Evolutionary conservation across 768 basidiomycete species (phyloP).

Genomic region (Lactarius indigo): DNA sequence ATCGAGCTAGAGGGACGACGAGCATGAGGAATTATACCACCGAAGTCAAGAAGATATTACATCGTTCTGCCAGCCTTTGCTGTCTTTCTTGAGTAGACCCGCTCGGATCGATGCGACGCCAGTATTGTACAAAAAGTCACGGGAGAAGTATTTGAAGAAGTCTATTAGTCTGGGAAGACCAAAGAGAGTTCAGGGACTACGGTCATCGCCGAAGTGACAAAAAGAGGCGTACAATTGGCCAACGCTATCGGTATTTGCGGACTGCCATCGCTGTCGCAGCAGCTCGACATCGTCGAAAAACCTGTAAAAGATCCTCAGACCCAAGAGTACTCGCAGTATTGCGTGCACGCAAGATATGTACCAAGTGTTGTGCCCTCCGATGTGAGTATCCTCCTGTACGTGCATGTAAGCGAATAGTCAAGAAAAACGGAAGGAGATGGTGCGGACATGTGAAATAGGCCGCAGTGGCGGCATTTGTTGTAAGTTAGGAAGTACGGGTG

Average conservation of each 20-base stretch:
- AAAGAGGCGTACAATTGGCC: slow-evolving; percentile 74
- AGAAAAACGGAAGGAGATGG: neutral
- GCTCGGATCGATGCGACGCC: slow-evolving; percentile 89
- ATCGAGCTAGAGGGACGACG: slow-evolving; percentile 22
- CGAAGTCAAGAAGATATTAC: neutral
- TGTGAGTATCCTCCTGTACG: slow-evolving; percentile 70
- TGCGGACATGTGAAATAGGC: slow-evolving; percentile 70
- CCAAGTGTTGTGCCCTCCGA: slow-evolving; percentile 83
- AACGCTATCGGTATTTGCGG: slow-evolving; percentile 87
- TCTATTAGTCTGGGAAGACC: slow-evolving; percentile 74
- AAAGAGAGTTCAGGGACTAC: slow-evolving; percentile 11
- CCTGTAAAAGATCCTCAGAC: slow-evolving; percentile 37
- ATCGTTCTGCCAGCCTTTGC: slow-evolving; percentile 94
- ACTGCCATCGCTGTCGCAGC: slow-evolving; percentile 87
- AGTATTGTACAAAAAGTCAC: slow-evolving; percentile 89
- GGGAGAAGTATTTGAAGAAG: slow-evolving; percentile 95
- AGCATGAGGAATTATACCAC: neutral
- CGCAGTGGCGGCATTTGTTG: slow-evolving; percentile 92
- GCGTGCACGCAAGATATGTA: neutral
- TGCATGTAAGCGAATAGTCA: slow-evolving; percentile 21
- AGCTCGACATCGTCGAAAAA: slow-evolving; percentile 98
- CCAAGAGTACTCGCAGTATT: neutral
- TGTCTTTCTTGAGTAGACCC: slow-evolving; percentile 84
- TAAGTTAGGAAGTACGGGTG: slow-evolving; percentile 92
- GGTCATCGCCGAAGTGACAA: slow-evolving; percentile 2